A percentile compares a stretch with the other conserved stretches of the same genome.
Conservation (phyloP, 106 monocot genomes). For the Cymbidium sinense region DNA sequence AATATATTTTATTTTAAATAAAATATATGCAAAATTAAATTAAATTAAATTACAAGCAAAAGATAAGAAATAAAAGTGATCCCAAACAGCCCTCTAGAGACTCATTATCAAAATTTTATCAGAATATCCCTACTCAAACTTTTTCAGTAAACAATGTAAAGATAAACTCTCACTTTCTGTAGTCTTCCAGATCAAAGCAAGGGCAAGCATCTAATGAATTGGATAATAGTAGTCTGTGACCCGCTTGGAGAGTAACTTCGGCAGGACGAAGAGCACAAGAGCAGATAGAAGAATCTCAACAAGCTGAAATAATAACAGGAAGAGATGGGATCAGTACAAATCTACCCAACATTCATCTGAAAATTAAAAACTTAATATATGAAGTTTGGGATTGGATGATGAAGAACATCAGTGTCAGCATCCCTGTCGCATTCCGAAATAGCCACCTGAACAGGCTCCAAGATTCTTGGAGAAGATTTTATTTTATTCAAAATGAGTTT, state of each 20-base stretch:
- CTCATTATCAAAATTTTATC: too few species aligned
- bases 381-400: slow-evolving; percentile 79
- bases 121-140: too few species aligned
- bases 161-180: too few species aligned
- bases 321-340: too few species aligned
- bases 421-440: slow-evolving; percentile 58
- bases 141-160: too few species aligned
- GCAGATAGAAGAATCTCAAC: slow-evolving; percentile 60
- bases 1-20: too few species aligned
- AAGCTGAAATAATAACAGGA: slow-evolving; percentile 21
- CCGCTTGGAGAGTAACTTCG: slow-evolving; percentile 60
- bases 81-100: too few species aligned
- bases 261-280: slow-evolving; percentile 64
- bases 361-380: slow-evolving; percentile 60
- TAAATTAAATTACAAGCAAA: too few species aligned
- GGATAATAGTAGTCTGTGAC: slow-evolving; percentile 62
- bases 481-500: neutral
- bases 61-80: too few species aligned
- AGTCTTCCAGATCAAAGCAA: neutral
- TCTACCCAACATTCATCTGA: neutral
- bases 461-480: neutral
- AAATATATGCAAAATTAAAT: too few species aligned
- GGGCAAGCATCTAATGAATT: slow-evolving; percentile 26
- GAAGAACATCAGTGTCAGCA: slow-evolving; percentile 75
- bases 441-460: slow-evolving; percentile 37